Base-by-base conservation (phyloP, 2,329 filamentous ascomycete genomes). In the Pseudogymnoascus sp. region DNA sequence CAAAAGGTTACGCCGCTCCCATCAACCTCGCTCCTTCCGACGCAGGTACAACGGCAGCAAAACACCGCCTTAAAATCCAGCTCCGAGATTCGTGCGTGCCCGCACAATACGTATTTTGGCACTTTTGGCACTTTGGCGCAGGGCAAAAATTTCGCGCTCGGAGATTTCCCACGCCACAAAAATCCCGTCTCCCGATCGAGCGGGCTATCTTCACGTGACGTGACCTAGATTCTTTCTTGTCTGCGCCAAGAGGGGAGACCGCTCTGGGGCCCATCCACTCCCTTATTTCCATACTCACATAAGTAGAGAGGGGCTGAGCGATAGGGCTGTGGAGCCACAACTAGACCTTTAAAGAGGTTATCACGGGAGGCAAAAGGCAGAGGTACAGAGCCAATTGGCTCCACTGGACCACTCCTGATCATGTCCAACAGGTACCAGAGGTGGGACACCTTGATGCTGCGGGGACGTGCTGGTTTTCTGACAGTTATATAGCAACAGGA, bases 401-500 rank as follows among this genome's bases (percentile, higher is more conserved):
- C 48, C 7, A 55, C 2, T 29, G 29, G 48, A 55, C 48, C 1
- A 33, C 48, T 33, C 58, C 37, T 40, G 35, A 59, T 59, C 58
- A 59, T 59, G 58, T 39, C 58, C 37, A 40, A 59, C 58, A 59
- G 58, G 58, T 59, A 59, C 37, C 58, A 59, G 58, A 59, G 58
- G 58, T 59, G 15, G 36, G 58, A 55, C 48, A 7, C 48, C 45
- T 12, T 2, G n/a, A 55, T 29, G 10, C 29, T 4, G 21, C 3
- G 5, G 21, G 58, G 33, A 27, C 58, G 58, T 59, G 58, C 58
- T 61, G 36, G 21, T 21, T 45, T 52, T 36, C 55, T 64, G 33
- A 33, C 58, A 59, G 59, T 55, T 58, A 25, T 35, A 59, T 37
- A 40, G 58, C 58, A 59, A 40, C 66, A 82, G 80, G 74, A 78